A percentile compares a stretch with the other conserved stretches of the same genome.
Evolutionary conservation across 73 alveolate species (phyloP).

Genomic region (Tetrahymena malaccensis): DNA sequence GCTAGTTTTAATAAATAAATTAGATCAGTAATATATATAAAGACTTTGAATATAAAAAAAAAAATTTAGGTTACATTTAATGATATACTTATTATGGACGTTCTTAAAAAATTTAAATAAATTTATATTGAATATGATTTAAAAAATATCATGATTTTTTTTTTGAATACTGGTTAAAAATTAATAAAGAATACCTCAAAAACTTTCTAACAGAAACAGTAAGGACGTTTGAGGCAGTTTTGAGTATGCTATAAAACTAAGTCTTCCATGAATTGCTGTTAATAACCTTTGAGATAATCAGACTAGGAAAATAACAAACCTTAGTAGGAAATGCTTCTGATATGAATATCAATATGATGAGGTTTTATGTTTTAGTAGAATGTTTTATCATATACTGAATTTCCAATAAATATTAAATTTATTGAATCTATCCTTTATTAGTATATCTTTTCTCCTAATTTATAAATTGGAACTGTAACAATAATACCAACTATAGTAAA

Average conservation of each 20-base stretch:
- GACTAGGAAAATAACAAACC: neutral
- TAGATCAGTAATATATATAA: no score
- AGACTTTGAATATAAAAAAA: no score
- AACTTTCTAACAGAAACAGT: neutral
- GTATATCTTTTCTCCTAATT: neutral
- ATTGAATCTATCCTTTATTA: neutral
- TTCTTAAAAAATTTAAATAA: neutral
- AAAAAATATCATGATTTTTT: neutral
- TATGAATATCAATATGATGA: neutral
- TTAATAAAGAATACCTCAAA: neutral
- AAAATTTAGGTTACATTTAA: neutral
- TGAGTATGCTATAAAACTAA: neutral
- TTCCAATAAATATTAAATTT: neutral
- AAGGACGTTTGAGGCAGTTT: neutral
- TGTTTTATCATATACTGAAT: neutral
- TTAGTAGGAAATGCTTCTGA: neutral
- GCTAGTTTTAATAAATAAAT: neutral
- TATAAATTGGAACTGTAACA: neutral
- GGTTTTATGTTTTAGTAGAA: neutral
- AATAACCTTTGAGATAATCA: neutral
- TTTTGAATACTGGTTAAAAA: neutral
- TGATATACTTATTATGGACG: neutral
- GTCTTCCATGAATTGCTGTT: neutral
- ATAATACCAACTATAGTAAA: neutral
- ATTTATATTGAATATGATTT: no score